A percentile compares a stretch with the other conserved stretches of the same genome.
These are phyloP conservation scores for Brassica rapa DNA, from an alignment of 345 rosid genomes.

Conservation along the genomic window DNA sequence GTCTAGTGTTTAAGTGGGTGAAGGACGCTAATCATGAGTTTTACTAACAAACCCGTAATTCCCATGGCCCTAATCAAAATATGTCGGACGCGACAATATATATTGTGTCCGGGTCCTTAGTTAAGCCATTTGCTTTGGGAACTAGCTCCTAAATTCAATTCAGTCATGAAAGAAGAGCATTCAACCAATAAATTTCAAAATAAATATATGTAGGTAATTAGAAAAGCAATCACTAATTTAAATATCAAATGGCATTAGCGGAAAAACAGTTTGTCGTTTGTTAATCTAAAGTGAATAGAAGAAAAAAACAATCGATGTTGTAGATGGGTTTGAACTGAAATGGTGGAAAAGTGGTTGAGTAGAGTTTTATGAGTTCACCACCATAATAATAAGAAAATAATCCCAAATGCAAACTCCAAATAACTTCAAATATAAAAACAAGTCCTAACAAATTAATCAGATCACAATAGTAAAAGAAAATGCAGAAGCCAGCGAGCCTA, in stretches of 20 bases:
- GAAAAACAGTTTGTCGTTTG: background rate
- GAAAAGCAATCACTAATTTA: background rate
- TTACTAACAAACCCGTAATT: background rate
- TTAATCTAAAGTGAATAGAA: background rate
- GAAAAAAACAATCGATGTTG: background rate
- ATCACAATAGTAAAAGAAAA: background rate
- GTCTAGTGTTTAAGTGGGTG: background rate
- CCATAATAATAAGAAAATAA: background rate
- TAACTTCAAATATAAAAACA: background rate
- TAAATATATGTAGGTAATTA: background rate
- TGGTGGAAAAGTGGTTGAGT: constrained; percentile 25
- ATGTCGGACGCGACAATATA: background rate
- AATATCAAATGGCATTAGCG: background rate
- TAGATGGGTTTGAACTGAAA: background rate
- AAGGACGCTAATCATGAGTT: background rate
- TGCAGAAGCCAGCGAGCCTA: constrained; percentile 19
- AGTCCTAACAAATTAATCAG: background rate
- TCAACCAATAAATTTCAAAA: background rate
- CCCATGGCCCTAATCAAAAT: background rate
- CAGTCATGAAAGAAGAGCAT: background rate
- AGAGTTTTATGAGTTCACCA: background rate
- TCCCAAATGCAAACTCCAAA: background rate
- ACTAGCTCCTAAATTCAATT: background rate
- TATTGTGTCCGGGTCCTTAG: background rate
- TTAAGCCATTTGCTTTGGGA: background rate